Conservation (phyloP, 1,139 yeast genomes). For the Saccharomyces hybrid region DNA sequence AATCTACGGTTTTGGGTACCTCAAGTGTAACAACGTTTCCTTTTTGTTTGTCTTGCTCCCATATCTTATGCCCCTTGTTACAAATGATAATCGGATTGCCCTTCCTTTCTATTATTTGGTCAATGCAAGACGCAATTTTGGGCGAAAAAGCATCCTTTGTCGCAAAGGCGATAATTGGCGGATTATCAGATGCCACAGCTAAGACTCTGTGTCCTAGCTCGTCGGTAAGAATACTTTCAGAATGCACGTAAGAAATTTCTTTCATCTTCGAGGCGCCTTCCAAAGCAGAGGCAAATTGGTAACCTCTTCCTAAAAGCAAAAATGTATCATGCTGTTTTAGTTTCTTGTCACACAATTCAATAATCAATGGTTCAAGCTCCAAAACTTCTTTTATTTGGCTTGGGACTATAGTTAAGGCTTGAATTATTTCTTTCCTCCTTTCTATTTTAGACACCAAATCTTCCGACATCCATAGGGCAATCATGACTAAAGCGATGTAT, state of each 20-base stretch:
- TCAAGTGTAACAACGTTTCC: constrained; percentile 55
- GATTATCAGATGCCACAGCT: constrained; percentile 87
- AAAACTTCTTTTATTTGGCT: constrained; percentile 76
- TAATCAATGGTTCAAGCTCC: constrained; percentile 64
- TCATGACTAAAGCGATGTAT: constrained; percentile 58
- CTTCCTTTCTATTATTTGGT: constrained; percentile 94
- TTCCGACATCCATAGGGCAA: constrained; percentile 87
- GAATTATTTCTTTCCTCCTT: constrained; percentile 81
- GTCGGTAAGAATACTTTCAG: constrained; percentile 98
- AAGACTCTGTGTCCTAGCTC: constrained; percentile 97
- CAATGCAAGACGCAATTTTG: constrained; percentile 90
- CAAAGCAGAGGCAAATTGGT: constrained; percentile 93
- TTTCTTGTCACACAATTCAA: constrained; percentile 62
- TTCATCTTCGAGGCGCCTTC: constrained; percentile 98
- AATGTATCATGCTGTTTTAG: constrained; percentile 79
- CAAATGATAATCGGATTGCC: constrained; percentile 89
- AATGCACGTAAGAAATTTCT: constrained; percentile 45
- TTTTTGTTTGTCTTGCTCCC: constrained; percentile 42
- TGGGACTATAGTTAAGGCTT: constrained; percentile 79
- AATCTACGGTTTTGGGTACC: constrained; percentile 93
- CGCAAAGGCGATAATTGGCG: constrained; percentile 93
- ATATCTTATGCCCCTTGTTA: constrained; percentile 72
- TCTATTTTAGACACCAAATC: constrained; percentile 70
- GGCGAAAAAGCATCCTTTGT: constrained; percentile 97
- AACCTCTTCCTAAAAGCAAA: constrained; percentile 89